Conservation (phyloP, 257 asterid genomes). For the Solanum sparsipilum region DNA sequence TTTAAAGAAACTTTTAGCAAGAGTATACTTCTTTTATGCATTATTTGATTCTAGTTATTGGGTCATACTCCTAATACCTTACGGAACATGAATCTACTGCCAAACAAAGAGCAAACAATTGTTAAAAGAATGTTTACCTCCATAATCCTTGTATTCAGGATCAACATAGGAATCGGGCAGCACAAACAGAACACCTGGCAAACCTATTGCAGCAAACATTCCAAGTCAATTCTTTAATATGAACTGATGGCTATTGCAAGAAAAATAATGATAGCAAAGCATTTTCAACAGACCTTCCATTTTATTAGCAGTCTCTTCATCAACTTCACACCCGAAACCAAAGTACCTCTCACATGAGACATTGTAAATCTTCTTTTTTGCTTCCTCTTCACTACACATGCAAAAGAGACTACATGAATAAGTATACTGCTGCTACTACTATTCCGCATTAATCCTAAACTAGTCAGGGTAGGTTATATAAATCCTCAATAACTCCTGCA, state of each 20-base stretch:
- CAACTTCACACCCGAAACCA: constrained; percentile 81
- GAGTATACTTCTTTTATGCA: not conserved
- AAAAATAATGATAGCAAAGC: not conserved
- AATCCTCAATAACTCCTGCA: not conserved
- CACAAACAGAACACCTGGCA: constrained; percentile 73
- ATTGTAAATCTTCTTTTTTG: constrained; percentile 20
- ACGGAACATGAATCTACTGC: not conserved
- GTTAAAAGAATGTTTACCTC: constrained; percentile 32
- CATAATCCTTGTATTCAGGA: constrained; percentile 74
- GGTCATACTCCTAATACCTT: not conserved
- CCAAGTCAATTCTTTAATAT: not conserved
- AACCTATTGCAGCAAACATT: constrained; percentile 16
- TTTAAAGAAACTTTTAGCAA: not conserved
- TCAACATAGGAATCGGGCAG: constrained; percentile 85
- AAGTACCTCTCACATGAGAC: constrained; percentile 30
- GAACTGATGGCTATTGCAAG: not conserved
- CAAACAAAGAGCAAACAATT: not conserved
- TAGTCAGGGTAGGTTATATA: not conserved
- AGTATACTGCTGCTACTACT: not conserved
- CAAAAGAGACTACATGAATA: not conserved
- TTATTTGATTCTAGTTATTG: not conserved
- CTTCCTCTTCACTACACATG: constrained; percentile 18
- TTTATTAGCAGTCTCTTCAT: constrained; percentile 74
- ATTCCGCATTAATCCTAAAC: not conserved
- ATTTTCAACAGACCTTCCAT: constrained; percentile 47